Evolutionary conservation across 2,329 filamentous ascomycete species (phyloP).

Genomic region (Pseudopyricularia javanii): DNA sequence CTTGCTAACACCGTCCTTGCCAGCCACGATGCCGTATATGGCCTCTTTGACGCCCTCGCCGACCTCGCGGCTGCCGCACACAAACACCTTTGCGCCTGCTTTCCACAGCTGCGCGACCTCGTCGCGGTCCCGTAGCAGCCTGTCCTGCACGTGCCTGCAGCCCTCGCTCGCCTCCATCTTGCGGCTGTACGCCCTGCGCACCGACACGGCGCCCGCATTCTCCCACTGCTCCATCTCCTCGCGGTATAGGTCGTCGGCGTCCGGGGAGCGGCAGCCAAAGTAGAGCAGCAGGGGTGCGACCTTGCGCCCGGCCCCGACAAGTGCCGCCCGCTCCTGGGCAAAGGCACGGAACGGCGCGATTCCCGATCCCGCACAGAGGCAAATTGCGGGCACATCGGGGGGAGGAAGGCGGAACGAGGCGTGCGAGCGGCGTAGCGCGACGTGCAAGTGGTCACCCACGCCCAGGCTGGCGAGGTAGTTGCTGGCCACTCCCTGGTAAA

Average conservation of each 20-base stretch:
- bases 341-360: constrained; percentile 53
- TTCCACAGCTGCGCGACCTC: constrained; percentile 21
- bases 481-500: constrained; percentile 46
- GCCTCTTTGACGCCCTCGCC: constrained; percentile 25
- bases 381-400: constrained; percentile 34
- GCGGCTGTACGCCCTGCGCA: constrained; percentile 48
- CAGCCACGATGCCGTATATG: constrained; percentile 19
- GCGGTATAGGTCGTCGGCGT: constrained; percentile 46
- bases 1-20: constrained; percentile 19
- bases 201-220: constrained; percentile 42
- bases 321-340: constrained; percentile 45
- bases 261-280: constrained; percentile 46
- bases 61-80: constrained; percentile 42
- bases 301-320: constrained; percentile 33
- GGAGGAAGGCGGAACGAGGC: constrained; percentile 35
- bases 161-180: constrained; percentile 20
- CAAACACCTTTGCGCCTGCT: constrained; percentile 37
- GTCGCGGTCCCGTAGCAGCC: constrained; percentile 29
- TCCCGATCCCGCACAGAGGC: constrained; percentile 39
- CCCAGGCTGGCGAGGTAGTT: constrained; percentile 42
- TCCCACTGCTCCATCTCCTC: constrained; percentile 49
- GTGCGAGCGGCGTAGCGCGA: constrained; percentile 34
- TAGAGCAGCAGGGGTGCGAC: constrained; percentile 53
- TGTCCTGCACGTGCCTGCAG: constrained; percentile 28
- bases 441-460: constrained; percentile 27